A percentile compares a stretch with the other conserved stretches of the same genome.
Conservation (phyloP, 2,329 filamentous ascomycete genomes). For the Fusarium sp. region DNA sequence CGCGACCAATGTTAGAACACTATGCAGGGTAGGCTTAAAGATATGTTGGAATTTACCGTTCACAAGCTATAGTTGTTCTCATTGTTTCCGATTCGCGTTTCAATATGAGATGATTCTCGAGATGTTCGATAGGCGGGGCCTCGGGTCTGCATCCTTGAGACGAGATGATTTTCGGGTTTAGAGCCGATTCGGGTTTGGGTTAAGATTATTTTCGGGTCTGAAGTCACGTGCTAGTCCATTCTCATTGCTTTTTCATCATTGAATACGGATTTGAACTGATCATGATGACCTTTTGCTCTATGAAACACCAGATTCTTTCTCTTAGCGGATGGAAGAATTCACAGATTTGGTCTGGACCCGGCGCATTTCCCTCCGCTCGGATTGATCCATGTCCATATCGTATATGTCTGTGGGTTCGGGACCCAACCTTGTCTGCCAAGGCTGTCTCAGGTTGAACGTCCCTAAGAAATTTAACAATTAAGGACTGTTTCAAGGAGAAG, state of each 20-base stretch:
- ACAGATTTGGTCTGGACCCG: not conserved
- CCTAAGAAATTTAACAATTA: slow-evolving; percentile 7
- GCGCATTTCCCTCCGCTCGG: not conserved
- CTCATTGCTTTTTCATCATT: not conserved
- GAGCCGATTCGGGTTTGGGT: slow-evolving; percentile 37
- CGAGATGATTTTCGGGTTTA: not conserved
- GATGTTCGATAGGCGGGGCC: slow-evolving; percentile 19
- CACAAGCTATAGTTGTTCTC: slow-evolving; percentile 47
- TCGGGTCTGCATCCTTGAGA: slow-evolving; percentile 23
- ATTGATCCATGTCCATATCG: not conserved
- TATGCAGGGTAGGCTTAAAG: not conserved
- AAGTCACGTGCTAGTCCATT: slow-evolving; percentile 1
- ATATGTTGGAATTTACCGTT: slow-evolving; percentile 26
- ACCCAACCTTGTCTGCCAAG: slow-evolving; percentile 12
- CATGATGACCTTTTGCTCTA: not conserved
- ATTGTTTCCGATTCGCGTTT: slow-evolving; percentile 28
- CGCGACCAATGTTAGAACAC: not conserved
- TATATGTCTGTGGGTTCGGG: not conserved
- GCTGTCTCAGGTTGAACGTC: slow-evolving; percentile 4
- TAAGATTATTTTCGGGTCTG: not conserved
- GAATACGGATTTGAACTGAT: not conserved
- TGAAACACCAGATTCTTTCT: not conserved
- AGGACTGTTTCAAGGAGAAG: slow-evolving; percentile 25
- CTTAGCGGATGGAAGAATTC: not conserved
- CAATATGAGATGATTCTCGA: slow-evolving; percentile 5